Evolutionary conservation across 2,329 filamentous ascomycete genomes (phyloP).

Genomic region (Aspergillus glaucus): DNA sequence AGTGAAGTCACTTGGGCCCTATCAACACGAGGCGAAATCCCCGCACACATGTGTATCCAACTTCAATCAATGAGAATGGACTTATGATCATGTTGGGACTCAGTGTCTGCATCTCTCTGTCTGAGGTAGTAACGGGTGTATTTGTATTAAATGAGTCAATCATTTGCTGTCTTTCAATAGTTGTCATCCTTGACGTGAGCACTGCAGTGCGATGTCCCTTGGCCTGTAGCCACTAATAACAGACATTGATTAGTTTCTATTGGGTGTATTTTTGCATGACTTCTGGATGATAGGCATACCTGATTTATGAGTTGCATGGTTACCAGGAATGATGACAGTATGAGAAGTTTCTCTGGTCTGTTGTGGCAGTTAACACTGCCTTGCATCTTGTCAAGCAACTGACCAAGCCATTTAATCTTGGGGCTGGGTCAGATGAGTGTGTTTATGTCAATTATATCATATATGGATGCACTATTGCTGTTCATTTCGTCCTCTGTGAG

Average conservation of each 20-base stretch:
- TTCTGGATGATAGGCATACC: not conserved
- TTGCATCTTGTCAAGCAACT: not conserved
- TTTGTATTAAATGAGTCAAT: not conserved
- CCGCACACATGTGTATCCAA: not conserved
- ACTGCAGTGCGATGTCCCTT: not conserved
- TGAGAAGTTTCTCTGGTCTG: not conserved
- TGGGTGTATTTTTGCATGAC: not conserved
- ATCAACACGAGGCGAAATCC: not conserved
- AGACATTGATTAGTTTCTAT: not conserved
- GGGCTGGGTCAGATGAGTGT: not conserved
- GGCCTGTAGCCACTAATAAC: not conserved
- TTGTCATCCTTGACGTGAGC: not conserved
- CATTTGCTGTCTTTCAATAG: not conserved
- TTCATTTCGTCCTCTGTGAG: not conserved
- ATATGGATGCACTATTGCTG: not conserved
- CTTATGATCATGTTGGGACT: not conserved
- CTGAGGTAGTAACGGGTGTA: not conserved
- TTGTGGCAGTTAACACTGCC: not conserved
- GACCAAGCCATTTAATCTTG: not conserved
- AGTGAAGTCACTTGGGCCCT: not conserved
- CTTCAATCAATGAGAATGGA: not conserved
- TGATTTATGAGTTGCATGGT: not conserved
- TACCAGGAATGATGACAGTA: not conserved
- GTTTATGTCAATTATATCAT: not conserved
- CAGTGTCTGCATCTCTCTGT: not conserved